Base-by-base conservation (phyloP, 768 basidiomycete genomes). In the Fomitopsis serialis region DNA sequence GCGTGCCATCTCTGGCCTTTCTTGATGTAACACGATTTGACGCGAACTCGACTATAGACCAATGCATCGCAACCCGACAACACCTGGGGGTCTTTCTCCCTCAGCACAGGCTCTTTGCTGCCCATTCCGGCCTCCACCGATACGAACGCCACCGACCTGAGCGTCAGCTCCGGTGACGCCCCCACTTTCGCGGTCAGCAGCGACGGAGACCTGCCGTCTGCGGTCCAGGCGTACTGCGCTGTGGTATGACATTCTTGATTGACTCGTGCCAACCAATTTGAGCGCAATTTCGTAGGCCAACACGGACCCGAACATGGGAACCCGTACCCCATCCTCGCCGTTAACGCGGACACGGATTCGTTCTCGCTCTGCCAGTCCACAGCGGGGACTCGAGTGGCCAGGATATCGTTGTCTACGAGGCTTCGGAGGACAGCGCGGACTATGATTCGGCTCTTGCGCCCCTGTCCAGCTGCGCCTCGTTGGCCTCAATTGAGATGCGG, bases 41-140 rank as follows among this genome's bases (percentile, higher is more conserved):
- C 22, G 37, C 43, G 8, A 40, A 48, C 29, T 8, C 27, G 24
- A 27, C 24, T 24, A 11, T 45, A 79, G 78, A 80, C 79, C 2
- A 77, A 67, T 45, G 71, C 72, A 21, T 77, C 78, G 17, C 79
- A 66, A 60, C 78, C 77, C 8, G 78, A 75, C 67, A 71, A 79
- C 64, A 71, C 77, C 40, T 79, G 70, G 57, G 75, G 77, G 0
- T 45, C 59, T 17, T 56, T 80, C 17, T 65, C 68, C 23, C 68
- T 81, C 48, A 47, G 67, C 3, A 56, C 74, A 42, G 68, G 71
- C 24, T 67, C 67, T 8, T 58, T 81, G 17, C 66, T 68, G 22
- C 76, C 76, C 3, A 72, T 71, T 15, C 34, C 45, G 50, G 56
- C 54, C 21, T 21, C 61, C 25, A 63, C 59, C 2, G 72, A 73